Evolutionary conservation across 2,329 filamentous ascomycete species (phyloP).

Genomic region (Claviceps citrina): DNA sequence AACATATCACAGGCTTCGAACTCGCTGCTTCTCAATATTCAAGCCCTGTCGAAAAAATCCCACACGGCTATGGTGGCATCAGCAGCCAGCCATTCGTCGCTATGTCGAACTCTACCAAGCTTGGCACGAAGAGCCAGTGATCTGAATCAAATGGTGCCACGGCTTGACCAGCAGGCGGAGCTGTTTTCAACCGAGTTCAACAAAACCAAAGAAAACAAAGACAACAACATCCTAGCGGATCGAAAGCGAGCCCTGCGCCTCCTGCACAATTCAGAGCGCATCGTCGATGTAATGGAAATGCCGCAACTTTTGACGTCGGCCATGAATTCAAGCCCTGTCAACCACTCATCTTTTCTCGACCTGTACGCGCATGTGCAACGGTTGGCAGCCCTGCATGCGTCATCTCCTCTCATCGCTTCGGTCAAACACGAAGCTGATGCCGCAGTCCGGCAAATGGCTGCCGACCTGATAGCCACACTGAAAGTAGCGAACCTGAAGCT

Average conservation of each 20-base stretch:
- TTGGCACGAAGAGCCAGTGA: constrained; percentile 51
- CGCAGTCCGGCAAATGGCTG: constrained; percentile 77
- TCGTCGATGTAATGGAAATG: constrained; percentile 82
- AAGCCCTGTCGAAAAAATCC: constrained; percentile 77
- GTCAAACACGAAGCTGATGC: constrained; percentile 66
- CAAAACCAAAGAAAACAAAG: constrained; percentile 50
- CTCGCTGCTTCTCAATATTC: constrained; percentile 65
- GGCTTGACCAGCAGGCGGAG: constrained; percentile 63
- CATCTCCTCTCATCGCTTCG: constrained; percentile 57
- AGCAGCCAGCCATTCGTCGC: constrained; percentile 57
- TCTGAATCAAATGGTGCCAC: constrained; percentile 58
- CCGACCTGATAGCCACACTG: constrained; percentile 64
- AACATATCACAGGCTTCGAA: constrained; percentile 69
- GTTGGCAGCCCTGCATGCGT: constrained; percentile 66
- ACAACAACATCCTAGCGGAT: constrained; percentile 53
- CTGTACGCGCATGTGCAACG: constrained; percentile 86
- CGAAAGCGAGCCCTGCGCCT: constrained; percentile 70
- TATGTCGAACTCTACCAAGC: constrained; percentile 55
- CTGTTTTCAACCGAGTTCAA: constrained; percentile 72
- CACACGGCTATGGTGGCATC: constrained; percentile 74
- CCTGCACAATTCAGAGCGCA: constrained; percentile 71
- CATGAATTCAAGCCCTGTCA: constrained; percentile 48
- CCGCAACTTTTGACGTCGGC: constrained; percentile 73
- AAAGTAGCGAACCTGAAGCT: constrained; percentile 70
- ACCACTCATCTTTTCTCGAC: constrained; percentile 80